Percentiles rank a stretch among this genome's conserved stretches.
phyloP scores from a whole-genome alignment of 2,329 filamentous ascomycete genomes.

The Hypoxylon sp. region DNA sequence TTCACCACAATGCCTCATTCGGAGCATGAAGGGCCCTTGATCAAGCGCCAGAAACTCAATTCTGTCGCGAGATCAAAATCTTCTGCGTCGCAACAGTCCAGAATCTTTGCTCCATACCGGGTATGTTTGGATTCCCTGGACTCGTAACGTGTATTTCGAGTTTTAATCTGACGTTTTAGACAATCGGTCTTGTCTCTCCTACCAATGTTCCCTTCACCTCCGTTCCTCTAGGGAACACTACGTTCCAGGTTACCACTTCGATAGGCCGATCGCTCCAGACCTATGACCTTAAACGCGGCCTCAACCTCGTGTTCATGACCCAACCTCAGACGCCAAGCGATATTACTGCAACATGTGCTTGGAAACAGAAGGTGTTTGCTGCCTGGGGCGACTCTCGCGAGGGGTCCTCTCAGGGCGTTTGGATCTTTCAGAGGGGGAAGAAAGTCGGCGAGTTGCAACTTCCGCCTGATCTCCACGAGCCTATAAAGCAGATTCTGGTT shows the following conservation, averaged over 20 bases:
- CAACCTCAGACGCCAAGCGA: conserved; percentile 87
- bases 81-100: conserved; percentile 70
- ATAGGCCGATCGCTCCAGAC: conserved; percentile 93
- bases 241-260: conserved; percentile 97
- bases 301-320: conserved; percentile 94
- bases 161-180: conserved; percentile 66
- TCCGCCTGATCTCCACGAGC: conserved; percentile 75
- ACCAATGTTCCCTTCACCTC: conserved; percentile 92
- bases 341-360: conserved; percentile 89
- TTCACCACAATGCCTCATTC: conserved; percentile 68
- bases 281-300: conserved; percentile 90
- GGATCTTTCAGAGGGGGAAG: conserved; percentile 93
- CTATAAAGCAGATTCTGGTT: conserved; percentile 82
- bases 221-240: conserved; percentile 90
- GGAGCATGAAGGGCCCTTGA: conserved; percentile 72
- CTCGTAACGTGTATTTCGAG: conserved; percentile 10
- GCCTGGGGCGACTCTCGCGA: conserved; percentile 81
- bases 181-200: conserved; percentile 92
- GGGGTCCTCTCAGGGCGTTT: conserved; percentile 76
- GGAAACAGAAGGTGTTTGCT: conserved; percentile 89
- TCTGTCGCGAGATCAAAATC: conserved; percentile 58
- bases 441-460: conserved; percentile 82
- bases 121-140: conserved; percentile 63
- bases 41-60: conserved; percentile 82
- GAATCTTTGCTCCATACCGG: conserved; percentile 93